Conservation (phyloP, 768 basidiomycete species). For the Termitomyces sp. region DNA sequence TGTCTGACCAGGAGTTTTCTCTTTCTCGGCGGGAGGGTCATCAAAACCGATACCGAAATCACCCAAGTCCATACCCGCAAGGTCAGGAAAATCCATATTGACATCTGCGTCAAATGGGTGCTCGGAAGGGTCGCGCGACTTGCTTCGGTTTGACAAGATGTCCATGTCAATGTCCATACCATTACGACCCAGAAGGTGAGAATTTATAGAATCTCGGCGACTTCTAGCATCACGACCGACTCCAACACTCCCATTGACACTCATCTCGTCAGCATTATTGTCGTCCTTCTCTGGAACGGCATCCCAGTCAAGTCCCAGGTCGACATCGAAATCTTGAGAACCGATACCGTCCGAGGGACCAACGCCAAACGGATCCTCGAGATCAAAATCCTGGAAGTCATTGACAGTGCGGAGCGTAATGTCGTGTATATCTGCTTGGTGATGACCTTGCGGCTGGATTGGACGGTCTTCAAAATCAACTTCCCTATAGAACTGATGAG, state of each 20-base stretch:
- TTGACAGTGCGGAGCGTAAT: constrained; percentile 81
- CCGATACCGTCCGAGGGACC: constrained; percentile 80
- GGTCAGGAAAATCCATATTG: constrained; percentile 41
- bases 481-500: constrained; percentile 46
- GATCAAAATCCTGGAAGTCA: constrained; percentile 61
- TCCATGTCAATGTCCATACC: constrained; percentile 52
- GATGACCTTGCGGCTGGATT: constrained; percentile 62
- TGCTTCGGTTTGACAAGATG: constrained; percentile 49
- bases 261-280: constrained; percentile 46
- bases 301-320: constrained; percentile 75
- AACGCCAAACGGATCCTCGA: constrained; percentile 73
- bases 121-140: constrained; percentile 61
- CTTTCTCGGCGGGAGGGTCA: constrained; percentile 36
- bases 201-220: constrained; percentile 54
- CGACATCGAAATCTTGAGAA: constrained; percentile 76
- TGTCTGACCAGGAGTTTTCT: constrained; percentile 54
- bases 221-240: constrained; percentile 68
- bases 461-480: constrained; percentile 71
- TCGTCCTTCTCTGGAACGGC: constrained; percentile 40
- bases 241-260: constrained; percentile 58
- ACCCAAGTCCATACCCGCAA: constrained; percentile 61
- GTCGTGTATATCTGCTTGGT: constrained; percentile 80
- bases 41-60: constrained; percentile 62
- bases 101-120: constrained; percentile 57
- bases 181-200: constrained; percentile 47